Conservation (phyloP, 108 stramenopile species). For the Thalassiosira profunda region DNA sequence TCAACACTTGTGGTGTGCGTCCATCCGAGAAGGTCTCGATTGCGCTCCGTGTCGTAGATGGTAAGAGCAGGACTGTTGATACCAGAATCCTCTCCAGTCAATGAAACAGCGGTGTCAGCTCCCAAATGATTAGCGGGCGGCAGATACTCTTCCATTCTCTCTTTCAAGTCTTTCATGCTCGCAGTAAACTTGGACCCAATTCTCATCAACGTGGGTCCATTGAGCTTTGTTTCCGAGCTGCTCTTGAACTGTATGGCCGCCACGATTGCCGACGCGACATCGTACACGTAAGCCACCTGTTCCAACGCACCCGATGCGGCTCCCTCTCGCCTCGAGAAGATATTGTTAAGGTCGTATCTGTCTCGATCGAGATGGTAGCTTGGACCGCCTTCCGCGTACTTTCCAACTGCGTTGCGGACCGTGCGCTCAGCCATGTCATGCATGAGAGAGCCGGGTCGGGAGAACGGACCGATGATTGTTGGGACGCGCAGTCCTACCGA, state of each 20-base stretch:
- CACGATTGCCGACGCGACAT: conserved; percentile 41
- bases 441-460: conserved; percentile 42
- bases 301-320: conserved; percentile 22
- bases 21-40: conserved; percentile 48
- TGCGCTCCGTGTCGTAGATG: conserved; percentile 16
- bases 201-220: conserved; percentile 36
- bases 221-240: conserved; percentile 23
- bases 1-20: conserved; percentile 27
- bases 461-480: conserved; percentile 35
- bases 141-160: conserved; percentile 35
- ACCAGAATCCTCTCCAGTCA: background rate
- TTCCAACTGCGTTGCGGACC: conserved; percentile 30
- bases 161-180: conserved; percentile 44
- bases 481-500: conserved; percentile 44
- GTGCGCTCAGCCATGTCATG: conserved; percentile 45
- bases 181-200: conserved; percentile 39
- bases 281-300: conserved; percentile 34
- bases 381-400: too few species aligned
- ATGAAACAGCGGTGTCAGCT: too few species aligned
- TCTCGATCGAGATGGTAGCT: too few species aligned
- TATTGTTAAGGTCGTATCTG: conserved; percentile 30
- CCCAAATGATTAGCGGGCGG: too few species aligned
- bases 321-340: conserved; percentile 33
- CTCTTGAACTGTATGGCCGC: conserved; percentile 38
- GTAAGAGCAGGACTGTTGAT: background rate